Conservation (phyloP, 768 basidiomycete genomes). For the Pisolithus tinctorius region DNA sequence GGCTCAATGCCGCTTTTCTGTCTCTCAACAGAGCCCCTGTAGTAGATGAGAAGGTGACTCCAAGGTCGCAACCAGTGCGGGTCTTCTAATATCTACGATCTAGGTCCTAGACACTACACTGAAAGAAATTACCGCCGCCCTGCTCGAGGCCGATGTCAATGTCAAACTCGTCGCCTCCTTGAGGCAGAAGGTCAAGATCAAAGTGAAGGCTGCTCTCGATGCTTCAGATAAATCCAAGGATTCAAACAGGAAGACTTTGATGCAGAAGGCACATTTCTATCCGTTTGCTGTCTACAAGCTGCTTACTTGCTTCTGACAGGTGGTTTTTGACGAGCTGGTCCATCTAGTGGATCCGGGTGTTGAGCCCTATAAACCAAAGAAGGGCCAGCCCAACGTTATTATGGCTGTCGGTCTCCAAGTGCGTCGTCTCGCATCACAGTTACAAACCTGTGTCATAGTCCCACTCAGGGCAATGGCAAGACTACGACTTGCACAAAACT, state of each 20-base stretch:
- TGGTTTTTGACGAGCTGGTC: conserved; percentile 96
- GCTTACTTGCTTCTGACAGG: conserved; percentile 39
- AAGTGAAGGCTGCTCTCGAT: conserved; percentile 80
- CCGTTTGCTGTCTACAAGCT: background rate
- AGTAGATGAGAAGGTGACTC: conserved; percentile 82
- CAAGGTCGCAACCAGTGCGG: background rate
- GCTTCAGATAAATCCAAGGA: conserved; percentile 71
- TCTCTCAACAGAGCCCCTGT: conserved; percentile 82
- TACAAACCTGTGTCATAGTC: conserved; percentile 1
- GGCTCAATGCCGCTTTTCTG: conserved; percentile 88
- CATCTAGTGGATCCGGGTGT: conserved; percentile 91
- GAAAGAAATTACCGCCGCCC: conserved; percentile 90
- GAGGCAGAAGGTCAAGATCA: conserved; percentile 84
- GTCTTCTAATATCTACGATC: conserved; percentile 6
- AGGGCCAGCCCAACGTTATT: conserved; percentile 88
- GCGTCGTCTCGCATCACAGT: conserved; percentile 14
- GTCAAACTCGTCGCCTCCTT: conserved; percentile 89
- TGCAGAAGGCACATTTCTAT: conserved; percentile 68
- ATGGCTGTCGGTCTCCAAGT: conserved; percentile 98
- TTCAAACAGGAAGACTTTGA: conserved; percentile 73
- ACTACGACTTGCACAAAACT: conserved; percentile 99
- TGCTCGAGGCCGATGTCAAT: conserved; percentile 96
- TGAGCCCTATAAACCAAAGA: conserved; percentile 94
- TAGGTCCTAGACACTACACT: conserved; percentile 91
- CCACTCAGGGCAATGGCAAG: conserved; percentile 85